Evolutionary conservation across 176 grass and related monocot genomes (phyloP), one percentile per base, ranked within the genome.

Genomic region (Cenchrus americanus): DNA sequence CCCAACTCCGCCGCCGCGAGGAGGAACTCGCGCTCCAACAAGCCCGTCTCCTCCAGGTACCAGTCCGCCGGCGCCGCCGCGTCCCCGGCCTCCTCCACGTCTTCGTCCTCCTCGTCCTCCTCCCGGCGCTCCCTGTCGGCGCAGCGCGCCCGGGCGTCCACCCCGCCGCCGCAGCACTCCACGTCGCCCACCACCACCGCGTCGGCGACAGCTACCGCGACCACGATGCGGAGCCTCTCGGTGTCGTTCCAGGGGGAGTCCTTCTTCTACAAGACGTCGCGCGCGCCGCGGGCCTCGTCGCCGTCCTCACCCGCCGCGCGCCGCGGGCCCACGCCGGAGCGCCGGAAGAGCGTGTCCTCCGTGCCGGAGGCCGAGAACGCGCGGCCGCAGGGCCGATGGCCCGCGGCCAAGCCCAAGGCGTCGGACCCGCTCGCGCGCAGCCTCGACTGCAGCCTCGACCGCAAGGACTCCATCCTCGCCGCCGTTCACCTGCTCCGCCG

Each of bases 161-260:
- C 88, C 0, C 90, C 94, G 3, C 87, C 93, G 65, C 81, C 90
- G 66, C 84, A 91, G 72, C 86, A 86, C 59, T 37, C 88, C 27
- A 76, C 83, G 49, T 88, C 86, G 88, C 58, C 89, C 32, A 75
- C 79, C 37, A 69, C 77, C n/a, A 19, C 73, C 63, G 61, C 77
- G 78, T 46, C 87, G 18, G 77, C 64, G 27, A 34, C 86, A 3
- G 80, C 75, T 6, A 88, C 79, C 22, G 92, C 88, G 34, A 95
- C 91, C 85, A 95, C 89, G 73, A 95, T 92, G 57, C 85, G 93
- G 82, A 99, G 96, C 83, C 87, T 99, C 15, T 96, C 93, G 14
- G 93, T 99, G 76, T 99, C 96, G 22, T 99, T 99, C 77, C 96
- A 99, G 82, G 96, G 96, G 51, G 96, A 87, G 71, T 96, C 96